Evolutionary conservation across 441 rosid genomes (phyloP), one percentile per base, ranked within the genome.

Genomic region (Bocquillonia castaneifolia): DNA sequence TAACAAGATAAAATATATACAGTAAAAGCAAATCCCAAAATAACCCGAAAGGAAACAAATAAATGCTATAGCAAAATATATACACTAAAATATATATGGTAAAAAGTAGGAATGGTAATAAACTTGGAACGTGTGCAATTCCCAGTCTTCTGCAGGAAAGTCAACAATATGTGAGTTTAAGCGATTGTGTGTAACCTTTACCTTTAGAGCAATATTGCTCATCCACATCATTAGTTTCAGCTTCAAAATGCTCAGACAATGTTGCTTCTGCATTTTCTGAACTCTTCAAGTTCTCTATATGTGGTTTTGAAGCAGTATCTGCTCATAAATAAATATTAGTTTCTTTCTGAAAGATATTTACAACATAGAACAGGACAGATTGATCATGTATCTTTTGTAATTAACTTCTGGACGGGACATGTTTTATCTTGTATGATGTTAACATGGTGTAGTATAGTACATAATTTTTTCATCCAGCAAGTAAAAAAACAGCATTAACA

Each of bases 171-270:
- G 22, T 42, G 36, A 32, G 57, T 68, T 29, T 58, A 7, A 42
- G 23, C 17, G 34, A 32, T 10, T 40, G 10, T n/a, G 2, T 47
- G 45, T 29, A 73, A 88, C 95, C 92, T 81, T 82, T 76, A 88
- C 95, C 92, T 81, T 82, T 76, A 20, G 63, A 45, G 75, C 57
- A 72, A 28, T 79, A 57, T 26, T 58, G 76, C 70, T 74, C 75
- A 63, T 74, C 81, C 48, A 68, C 71, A 52, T 70, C 61, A 26
- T 70, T 84, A 54, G 39, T 60, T 58, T 75, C 81, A 62, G 74
- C 47, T 70, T 69, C 86, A 10, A 67, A 59, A 59, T 48, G 52
- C 5, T 40, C 66, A 61, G 72, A 25, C 63, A 61, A 58, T 62
- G 68, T 52, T 56, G 69, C 81, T 73, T 80, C 76, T 23, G 70